phyloP scores from a whole-genome alignment of 371 early-diverging fungal species.

The Lichtheimia ramosa region DNA sequence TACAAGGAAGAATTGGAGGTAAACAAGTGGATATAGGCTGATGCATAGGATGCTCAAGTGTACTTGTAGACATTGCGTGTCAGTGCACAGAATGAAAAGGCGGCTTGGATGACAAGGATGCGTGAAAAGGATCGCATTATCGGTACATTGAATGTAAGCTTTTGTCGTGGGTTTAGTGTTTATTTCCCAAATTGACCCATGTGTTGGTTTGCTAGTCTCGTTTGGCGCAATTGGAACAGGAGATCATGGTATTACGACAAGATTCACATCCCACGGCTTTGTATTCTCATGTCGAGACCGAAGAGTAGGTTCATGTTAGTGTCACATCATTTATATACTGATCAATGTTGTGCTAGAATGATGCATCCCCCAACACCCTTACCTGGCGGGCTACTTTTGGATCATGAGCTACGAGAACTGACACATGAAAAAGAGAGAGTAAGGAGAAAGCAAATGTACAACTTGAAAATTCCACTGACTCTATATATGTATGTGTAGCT shows the following conservation, averaged over 20 bases:
- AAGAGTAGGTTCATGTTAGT: background rate
- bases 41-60: background rate
- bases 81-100: background rate
- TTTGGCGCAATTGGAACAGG: background rate
- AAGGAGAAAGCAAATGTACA: background rate
- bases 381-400: background rate
- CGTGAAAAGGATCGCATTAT: background rate
- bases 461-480: background rate
- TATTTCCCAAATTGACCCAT: background rate
- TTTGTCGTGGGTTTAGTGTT: background rate
- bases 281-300: background rate
- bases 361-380: background rate
- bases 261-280: background rate
- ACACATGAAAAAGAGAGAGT: conserved; percentile 8
- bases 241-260: background rate
- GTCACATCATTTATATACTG: background rate
- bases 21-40: background rate
- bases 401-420: conserved; percentile 4
- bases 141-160: background rate
- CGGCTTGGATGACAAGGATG: background rate
- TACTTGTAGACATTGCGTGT: conserved; percentile 1
- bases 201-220: background rate
- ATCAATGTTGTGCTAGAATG: background rate
- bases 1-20: conserved; percentile 6
- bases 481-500: conserved; percentile 24